A percentile compares a stretch with the other conserved stretches of the same genome.
These are phyloP conservation scores for Erucastrum elatum DNA, from an alignment of 345 rosid genomes.

Conservation along the genomic window DNA sequence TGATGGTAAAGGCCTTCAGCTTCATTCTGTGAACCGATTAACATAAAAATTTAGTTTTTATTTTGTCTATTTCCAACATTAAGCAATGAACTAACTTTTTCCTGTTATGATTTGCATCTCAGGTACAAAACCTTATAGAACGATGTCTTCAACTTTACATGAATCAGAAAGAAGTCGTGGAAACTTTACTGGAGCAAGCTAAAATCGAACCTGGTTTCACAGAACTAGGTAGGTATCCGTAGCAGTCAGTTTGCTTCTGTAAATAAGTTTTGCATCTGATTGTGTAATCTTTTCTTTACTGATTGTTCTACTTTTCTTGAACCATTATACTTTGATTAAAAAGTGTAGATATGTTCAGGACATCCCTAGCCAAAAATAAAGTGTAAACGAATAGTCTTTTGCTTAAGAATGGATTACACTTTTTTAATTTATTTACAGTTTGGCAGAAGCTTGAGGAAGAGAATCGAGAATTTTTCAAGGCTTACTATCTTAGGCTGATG, in stretches of 20 bases:
- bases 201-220: conserved; percentile 98
- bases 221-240: conserved; percentile 66
- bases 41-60: neutral
- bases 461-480: conserved; percentile 87
- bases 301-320: neutral
- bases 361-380: neutral
- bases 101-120: conserved; percentile 20
- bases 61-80: neutral
- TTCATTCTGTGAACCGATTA: neutral
- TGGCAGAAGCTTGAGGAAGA: conserved; percentile 99
- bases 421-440: conserved; percentile 51
- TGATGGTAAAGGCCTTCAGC: neutral
- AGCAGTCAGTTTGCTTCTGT: neutral
- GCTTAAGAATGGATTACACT: neutral
- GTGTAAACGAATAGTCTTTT: neutral
- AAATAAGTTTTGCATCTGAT: neutral
- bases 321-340: neutral
- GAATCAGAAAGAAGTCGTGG: conserved; percentile 93
- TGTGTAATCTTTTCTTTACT: neutral
- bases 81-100: neutral
- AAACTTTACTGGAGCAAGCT: conserved; percentile 78
- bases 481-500: conserved; percentile 84
- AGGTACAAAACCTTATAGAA: conserved; percentile 97
- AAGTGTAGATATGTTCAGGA: neutral
- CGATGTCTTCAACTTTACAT: conserved; percentile 94